phyloP scores from a whole-genome alignment of 2,329 filamentous ascomycete genomes.

The Exophiala mesophila region DNA sequence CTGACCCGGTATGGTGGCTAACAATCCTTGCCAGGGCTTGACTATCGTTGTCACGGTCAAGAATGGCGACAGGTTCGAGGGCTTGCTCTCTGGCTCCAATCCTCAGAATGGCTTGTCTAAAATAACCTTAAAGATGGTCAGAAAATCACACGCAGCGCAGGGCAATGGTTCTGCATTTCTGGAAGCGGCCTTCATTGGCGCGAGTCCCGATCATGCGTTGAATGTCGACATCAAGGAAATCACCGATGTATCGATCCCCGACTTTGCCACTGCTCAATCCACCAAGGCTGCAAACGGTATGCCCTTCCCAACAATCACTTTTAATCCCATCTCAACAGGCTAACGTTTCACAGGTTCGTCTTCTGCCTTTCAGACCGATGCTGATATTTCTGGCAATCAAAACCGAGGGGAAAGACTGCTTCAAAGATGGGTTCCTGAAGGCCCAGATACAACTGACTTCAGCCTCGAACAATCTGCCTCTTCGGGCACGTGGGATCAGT shows the following conservation, averaged over 20 bases:
- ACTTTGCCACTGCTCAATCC: conserved; percentile 50
- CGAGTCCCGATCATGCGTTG: conserved; percentile 48
- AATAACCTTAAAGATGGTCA: conserved; percentile 63
- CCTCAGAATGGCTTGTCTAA: conserved; percentile 49
- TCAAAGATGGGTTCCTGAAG: conserved; percentile 74
- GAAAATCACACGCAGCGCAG: conserved; percentile 41
- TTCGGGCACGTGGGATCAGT: conserved; percentile 76
- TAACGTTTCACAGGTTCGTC: conserved; percentile 52
- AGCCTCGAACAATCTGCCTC: conserved; percentile 64
- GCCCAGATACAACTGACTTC: conserved; percentile 59
- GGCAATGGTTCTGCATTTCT: conserved; percentile 40
- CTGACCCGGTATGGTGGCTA: not conserved
- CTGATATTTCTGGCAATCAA: conserved; percentile 75
- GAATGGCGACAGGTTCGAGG: conserved; percentile 57
- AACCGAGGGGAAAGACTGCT: conserved; percentile 67
- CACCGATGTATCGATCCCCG: conserved; percentile 50
- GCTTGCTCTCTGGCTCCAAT: conserved; percentile 55
- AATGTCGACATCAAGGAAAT: conserved; percentile 59
- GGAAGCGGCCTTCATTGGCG: conserved; percentile 38
- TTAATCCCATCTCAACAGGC: not conserved
- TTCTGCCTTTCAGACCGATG: conserved; percentile 74
- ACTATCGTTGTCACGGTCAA: conserved; percentile 53
- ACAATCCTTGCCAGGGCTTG: conserved; percentile 44
- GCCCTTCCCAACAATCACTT: conserved; percentile 13
- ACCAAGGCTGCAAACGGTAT: conserved; percentile 56